Percentiles rank a stretch among this genome's conserved stretches.
Conservation (phyloP, 108 stramenopile species). For the Bacterosira constricta region DNA sequence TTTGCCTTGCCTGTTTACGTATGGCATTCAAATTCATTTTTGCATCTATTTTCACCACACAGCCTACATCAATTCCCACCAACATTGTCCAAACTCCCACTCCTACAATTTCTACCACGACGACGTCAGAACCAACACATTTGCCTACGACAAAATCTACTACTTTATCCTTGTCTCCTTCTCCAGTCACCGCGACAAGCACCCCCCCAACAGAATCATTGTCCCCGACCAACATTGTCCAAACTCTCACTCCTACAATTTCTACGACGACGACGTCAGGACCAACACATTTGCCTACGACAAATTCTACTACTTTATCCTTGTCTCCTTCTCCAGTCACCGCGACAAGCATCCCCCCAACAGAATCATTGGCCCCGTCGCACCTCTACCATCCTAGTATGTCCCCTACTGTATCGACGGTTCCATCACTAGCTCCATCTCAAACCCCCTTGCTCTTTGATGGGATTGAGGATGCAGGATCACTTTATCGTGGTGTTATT, state of each 20-base stretch:
- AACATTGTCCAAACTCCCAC: too few relatives aligned
- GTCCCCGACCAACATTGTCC: background rate
- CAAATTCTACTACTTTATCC: background rate
- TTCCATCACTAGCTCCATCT: conserved; percentile 2
- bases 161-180: background rate
- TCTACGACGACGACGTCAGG: background rate
- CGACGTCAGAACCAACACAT: too few relatives aligned
- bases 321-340: too few relatives aligned
- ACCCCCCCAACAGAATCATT: background rate
- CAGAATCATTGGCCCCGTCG: too few relatives aligned
- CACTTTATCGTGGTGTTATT: background rate
- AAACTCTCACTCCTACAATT: background rate
- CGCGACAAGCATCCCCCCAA: background rate
- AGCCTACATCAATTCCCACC: too few relatives aligned
- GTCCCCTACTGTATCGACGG: background rate
- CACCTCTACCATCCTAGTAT: background rate
- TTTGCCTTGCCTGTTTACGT: too few relatives aligned
- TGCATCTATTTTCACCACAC: too few relatives aligned
- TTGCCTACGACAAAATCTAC: too few relatives aligned
- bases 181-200: background rate
- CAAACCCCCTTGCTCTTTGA: background rate
- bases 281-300: background rate
- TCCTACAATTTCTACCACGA: too few relatives aligned
- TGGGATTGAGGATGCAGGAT: conserved; percentile 1
- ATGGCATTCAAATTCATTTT: too few relatives aligned